Evolutionary conservation across 495 filamentous ascomycete genomes (phyloP).

Genomic region (Annulohypoxylon maeteangense): DNA sequence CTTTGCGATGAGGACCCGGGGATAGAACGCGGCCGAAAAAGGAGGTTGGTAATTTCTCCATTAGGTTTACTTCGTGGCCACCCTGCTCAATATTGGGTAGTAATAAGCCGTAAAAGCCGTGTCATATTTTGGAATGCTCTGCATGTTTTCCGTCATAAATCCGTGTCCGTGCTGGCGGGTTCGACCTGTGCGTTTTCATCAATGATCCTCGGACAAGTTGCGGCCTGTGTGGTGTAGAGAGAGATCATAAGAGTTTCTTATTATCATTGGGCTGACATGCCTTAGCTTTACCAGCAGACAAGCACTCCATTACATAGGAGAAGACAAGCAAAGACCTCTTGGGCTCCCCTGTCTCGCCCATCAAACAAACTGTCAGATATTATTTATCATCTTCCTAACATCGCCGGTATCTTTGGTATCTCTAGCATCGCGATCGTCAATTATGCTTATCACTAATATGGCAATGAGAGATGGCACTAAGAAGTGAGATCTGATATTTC

Average conservation of each 20-base stretch:
- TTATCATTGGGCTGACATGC: slow-evolving; percentile 32
- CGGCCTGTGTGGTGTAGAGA: slow-evolving; percentile 7
- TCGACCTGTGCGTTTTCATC: slow-evolving; percentile 17
- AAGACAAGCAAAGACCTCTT: slow-evolving; percentile 11
- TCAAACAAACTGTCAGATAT: too few relatives aligned
- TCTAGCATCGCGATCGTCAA: slow-evolving; percentile 27
- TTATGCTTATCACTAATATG: slow-evolving; percentile 16
- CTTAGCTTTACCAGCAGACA: background rate
- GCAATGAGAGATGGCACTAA: slow-evolving; percentile 15
- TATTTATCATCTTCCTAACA: slow-evolving; percentile 16
- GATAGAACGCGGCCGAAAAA: slow-evolving; percentile 37
- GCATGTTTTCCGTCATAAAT: slow-evolving; percentile 31
- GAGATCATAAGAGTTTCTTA: slow-evolving; percentile 18
- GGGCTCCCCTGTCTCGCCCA: slow-evolving; percentile 10
- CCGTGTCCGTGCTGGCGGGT: slow-evolving; percentile 32
- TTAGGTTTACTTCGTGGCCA: slow-evolving; percentile 31
- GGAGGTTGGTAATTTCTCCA: slow-evolving; percentile 37
- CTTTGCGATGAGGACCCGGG: slow-evolving; percentile 24
- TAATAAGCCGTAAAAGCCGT: slow-evolving; percentile 19
- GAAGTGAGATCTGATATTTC: slow-evolving; percentile 22
- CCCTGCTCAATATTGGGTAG: slow-evolving; percentile 39
- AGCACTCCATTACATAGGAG: too few relatives aligned
- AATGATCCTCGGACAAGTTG: slow-evolving; percentile 16
- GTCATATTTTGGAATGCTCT: slow-evolving; percentile 28
- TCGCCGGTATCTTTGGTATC: too few relatives aligned